Conservation (phyloP, 495 filamentous ascomycete genomes). For the Penicillium maclennaniae region DNA sequence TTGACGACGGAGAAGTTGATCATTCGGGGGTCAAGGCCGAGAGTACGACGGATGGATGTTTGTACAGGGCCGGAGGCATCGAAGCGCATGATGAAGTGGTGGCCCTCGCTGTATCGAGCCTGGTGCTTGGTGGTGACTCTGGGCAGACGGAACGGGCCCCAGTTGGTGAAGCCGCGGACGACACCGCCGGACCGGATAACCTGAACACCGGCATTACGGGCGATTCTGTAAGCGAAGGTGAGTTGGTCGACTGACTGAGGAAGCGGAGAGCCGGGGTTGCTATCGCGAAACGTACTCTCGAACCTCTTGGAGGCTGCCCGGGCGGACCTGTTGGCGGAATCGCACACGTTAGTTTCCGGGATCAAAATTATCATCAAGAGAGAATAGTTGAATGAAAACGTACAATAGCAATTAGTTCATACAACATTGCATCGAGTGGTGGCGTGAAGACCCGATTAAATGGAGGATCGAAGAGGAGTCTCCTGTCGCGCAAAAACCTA, state of each 20-base stretch:
- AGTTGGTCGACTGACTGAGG: slow-evolving; percentile 8
- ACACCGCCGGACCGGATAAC: slow-evolving; percentile 85
- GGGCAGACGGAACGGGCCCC: slow-evolving; percentile 85
- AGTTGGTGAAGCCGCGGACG: slow-evolving; percentile 88
- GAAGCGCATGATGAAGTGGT: slow-evolving; percentile 98
- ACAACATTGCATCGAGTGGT: slow-evolving; percentile 66
- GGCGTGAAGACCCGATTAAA: slow-evolving; percentile 16
- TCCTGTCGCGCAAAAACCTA: slow-evolving; percentile 23
- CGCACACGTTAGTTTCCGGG: slow-evolving; percentile 6
- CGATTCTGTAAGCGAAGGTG: slow-evolving; percentile 56
- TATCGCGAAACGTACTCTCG: slow-evolving; percentile 70
- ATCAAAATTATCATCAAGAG: not conserved
- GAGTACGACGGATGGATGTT: slow-evolving; percentile 62
- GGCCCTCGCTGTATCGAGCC: slow-evolving; percentile 71
- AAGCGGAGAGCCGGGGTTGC: not conserved
- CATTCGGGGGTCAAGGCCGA: slow-evolving; percentile 87
- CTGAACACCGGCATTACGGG: slow-evolving; percentile 75
- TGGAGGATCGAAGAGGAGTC: slow-evolving; percentile 4
- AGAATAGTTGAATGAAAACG: slow-evolving; percentile 25
- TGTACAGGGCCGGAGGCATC: slow-evolving; percentile 70
- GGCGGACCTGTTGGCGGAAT: slow-evolving; percentile 65
- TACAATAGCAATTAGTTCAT: slow-evolving; percentile 95
- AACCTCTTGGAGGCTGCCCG: slow-evolving; percentile 80
- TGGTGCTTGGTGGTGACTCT: slow-evolving; percentile 71
- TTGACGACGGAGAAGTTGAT: slow-evolving; percentile 83